These are phyloP conservation scores for Leccinum longicurvipes DNA, from an alignment of 768 basidiomycete species.

Conservation along the genomic window DNA sequence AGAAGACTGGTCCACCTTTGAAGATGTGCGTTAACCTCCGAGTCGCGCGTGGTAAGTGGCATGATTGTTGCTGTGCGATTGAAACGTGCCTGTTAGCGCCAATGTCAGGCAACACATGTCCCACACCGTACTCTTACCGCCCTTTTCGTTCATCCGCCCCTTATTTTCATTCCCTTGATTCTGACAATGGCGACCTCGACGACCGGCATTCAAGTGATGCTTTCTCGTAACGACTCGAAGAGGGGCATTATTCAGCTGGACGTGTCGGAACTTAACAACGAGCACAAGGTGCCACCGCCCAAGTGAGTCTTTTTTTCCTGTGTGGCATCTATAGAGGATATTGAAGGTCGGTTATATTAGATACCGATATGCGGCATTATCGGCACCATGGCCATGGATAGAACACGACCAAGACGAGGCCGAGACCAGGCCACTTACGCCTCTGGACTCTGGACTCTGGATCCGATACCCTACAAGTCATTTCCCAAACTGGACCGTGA, in stretches of 20 bases:
- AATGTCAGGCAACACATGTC: slow-evolving; percentile 4
- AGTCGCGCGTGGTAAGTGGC: too few species aligned
- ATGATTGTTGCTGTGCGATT: too few species aligned
- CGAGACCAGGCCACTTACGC: slow-evolving; percentile 9
- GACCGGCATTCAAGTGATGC: neutral
- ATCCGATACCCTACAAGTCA: slow-evolving; percentile 45
- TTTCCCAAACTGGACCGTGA: slow-evolving; percentile 54
- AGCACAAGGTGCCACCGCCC: slow-evolving; percentile 22
- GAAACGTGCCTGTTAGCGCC: too few species aligned
- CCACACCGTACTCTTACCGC: neutral
- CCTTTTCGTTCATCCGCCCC: neutral
- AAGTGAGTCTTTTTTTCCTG: slow-evolving; percentile 15
- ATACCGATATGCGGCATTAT: slow-evolving; percentile 38
- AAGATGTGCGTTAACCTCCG: too few species aligned
- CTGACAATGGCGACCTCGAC: slow-evolving; percentile 15
- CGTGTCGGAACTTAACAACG: slow-evolving; percentile 8
- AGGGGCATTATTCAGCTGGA: neutral
- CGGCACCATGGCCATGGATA: slow-evolving; percentile 43
- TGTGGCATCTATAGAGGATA: slow-evolving; percentile 9
- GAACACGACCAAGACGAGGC: slow-evolving; percentile 29
- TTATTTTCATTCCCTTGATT: neutral
- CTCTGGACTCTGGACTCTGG: slow-evolving; percentile 21
- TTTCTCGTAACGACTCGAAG: neutral
- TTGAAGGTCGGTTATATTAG: slow-evolving; percentile 15
- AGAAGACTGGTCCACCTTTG: too few species aligned